Evolutionary conservation across 2,329 filamentous ascomycete genomes (phyloP), one percentile per base, ranked within the genome.

Genomic region (Microdochium trichocladiopsis): DNA sequence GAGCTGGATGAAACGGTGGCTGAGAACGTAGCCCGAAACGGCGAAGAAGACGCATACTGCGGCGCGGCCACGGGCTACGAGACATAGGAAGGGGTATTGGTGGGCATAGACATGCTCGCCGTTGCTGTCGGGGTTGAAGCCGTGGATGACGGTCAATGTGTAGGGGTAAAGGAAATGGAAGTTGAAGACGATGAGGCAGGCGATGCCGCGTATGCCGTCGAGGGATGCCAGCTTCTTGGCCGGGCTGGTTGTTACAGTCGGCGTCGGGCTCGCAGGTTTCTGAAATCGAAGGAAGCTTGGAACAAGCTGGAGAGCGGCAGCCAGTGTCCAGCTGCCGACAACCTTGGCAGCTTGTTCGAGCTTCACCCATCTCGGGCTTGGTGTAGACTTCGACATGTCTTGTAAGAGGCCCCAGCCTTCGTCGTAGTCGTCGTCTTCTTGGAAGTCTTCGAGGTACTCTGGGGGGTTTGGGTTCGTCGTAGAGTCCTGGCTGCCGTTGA

Each of bases 11-110:
- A 77, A 75, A 47, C 72, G 72, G 52, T 83, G 73, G 25, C 75
- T 77, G 12, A 86, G 69, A 2, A 80, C 82, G 63, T 83, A 84
- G 21, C 81, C 81, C 1, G 79, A 82, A 47, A 84, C 78, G 59
- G 83, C 75, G 61, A 83, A 84, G 69, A 85, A 85, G 57, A 83
- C 66, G 63, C 75, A 78, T 37, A 84, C 80, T 58, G 79, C 79
- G 0, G 78, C 74, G 2, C 77, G 78, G 1, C 79, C 80, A 50
- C 76, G 75, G 60, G 76, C 82, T 53, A 77, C 69, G 3, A 83
- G 67, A 14, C 79, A 71, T 18, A 83, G 51, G 54, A 82, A 72
- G 8, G 79, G 80, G 1, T 82, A 69, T 59, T 78, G 75, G 56
- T 79, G 68, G 48, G 77, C 53, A 52, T 74, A 60, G 59, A 72